phyloP scores from a whole-genome alignment of 306 rosid species.

The Myrica gale region DNA sequence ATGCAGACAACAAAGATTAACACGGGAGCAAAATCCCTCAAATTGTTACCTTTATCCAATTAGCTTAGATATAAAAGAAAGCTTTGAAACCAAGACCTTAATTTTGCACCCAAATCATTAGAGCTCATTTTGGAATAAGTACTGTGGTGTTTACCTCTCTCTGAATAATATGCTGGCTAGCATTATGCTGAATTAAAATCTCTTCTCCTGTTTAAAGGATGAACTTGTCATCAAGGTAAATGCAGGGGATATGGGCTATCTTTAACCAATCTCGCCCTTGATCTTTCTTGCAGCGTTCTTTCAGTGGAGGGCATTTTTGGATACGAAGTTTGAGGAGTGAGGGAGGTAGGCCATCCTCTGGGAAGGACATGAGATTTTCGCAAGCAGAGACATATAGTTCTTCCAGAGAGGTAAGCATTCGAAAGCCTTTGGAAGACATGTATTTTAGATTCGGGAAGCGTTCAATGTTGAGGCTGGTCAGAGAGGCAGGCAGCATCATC shows the following conservation, averaged over 20 bases:
- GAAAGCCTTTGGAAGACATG: slow-evolving; percentile 5
- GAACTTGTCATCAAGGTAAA: not conserved
- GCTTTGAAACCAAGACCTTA: not conserved
- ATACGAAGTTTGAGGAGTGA: not conserved
- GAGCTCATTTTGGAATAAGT: not conserved
- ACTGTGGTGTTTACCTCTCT: slow-evolving; percentile 50
- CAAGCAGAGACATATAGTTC: not conserved
- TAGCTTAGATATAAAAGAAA: not conserved
- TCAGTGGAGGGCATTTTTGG: rapidly evolving
- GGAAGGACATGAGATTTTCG: slow-evolving; percentile 1
- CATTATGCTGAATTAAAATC: too few species aligned
- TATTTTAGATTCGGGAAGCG: slow-evolving; percentile 14
- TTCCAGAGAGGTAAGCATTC: slow-evolving; percentile 29
- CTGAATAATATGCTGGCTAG: too few species aligned
- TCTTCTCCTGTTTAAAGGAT: too few species aligned
- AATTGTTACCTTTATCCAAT: not conserved
- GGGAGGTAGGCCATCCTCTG: not conserved
- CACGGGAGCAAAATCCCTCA: not conserved
- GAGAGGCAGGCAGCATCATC: too few species aligned
- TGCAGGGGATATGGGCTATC: slow-evolving; percentile 7
- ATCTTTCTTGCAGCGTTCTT: not conserved
- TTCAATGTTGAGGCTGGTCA: not conserved
- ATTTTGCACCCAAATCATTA: not conserved
- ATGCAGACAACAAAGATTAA: not conserved
- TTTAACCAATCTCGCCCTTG: not conserved